Evolutionary conservation across 1,139 yeast species (phyloP), one percentile per base, ranked within the genome.

Genomic region (Pichia sp.): DNA sequence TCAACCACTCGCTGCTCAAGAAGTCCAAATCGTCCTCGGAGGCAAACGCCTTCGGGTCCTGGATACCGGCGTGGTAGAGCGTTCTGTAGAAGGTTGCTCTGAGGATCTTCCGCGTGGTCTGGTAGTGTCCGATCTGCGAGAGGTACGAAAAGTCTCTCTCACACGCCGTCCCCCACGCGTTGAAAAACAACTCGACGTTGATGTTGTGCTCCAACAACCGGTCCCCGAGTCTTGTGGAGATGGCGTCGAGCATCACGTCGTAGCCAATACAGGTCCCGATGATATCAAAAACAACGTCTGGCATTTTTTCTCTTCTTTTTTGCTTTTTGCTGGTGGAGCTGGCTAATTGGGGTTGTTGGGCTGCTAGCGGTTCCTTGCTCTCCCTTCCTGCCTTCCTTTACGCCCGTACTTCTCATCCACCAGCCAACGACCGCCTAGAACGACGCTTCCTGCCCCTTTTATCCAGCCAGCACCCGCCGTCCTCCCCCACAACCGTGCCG

Each of bases 131-230:
- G 23, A 57, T 47, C 49, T 61, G 64, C 16, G 66, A 63, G 8
- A 64, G 53, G 47, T 64, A 64, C 1, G 67, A 62, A 53, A 58
- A 64, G 30, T 64, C 67, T 57, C 66, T 58, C 47, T 63, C 67
- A 44, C 63, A 59, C n/a, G 64, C 65, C 10, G 66, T 63, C n/a
- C 62, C 55, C 67, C 67, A 64, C 43, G 63, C 63, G 51, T 57
- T 62, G 55, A 62, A 64, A 46, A 64, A 64, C 19, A 64, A 43
- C 32, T 58, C 55, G 16, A 59, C 15, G 45, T 61, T 60, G 41
- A 62, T 59, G 10, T 59, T 57, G 13, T 58, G 56, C 15, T 46
- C 45, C 19, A 55, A 54, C 47, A 64, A 57, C 36, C 58, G 56
- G 2, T 57, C 63, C 16, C 67, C 67, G 41, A 64, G 36, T 19